Base-by-base conservation (phyloP, 176 grass and related monocot species). In the Guadua angustifolia region DNA sequence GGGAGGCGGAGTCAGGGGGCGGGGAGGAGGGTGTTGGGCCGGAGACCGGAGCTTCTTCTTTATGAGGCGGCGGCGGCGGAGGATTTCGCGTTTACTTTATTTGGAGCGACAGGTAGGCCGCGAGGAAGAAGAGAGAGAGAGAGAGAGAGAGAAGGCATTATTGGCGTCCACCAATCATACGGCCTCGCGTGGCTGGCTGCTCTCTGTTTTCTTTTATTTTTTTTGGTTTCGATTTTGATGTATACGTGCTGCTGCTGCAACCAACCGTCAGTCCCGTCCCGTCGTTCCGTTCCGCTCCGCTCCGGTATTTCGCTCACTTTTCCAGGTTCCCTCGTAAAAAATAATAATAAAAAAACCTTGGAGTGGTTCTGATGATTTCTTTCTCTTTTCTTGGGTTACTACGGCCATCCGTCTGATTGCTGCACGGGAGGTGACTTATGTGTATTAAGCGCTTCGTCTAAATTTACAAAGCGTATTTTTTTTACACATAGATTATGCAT, bases 21-120 rank as follows among this genome's bases (percentile, higher is more conserved):
- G 47, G 36, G 59, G 56, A 39, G n/a, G n/a, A 59, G 25, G 67
- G 36, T 8, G 18, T 60, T 17, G 75, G 51, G 24, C 63, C 64
- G 56, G 47, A 36, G 56, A 43, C 45, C 35, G 86, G 67, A 45
- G 45, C 42, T 17, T 3, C 25, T 17, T 55, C 18, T 55, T 19
- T 21, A 18, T 7, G 55, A 57, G 76, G 76, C 4, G 79, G 82
- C 36, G 81, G 78, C 67, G 78, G 64, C 24, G 69, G 60, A 35
- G 69, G 5, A 58, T 58, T 61, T 26, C 83, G 71, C 66, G 82
- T 65, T 67, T 85, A 81, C 82, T 88, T 91, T 88, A 92, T 88
- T 88, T 88, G 85, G 75, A 84, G 85, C 64, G 86, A 81, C 78
- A 61, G 83, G 78, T 56, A 35, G 45, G 78, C 74, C 58, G 74